phyloP scores from a whole-genome alignment of 169 alveolate species.

The Babesia caballi region DNA sequence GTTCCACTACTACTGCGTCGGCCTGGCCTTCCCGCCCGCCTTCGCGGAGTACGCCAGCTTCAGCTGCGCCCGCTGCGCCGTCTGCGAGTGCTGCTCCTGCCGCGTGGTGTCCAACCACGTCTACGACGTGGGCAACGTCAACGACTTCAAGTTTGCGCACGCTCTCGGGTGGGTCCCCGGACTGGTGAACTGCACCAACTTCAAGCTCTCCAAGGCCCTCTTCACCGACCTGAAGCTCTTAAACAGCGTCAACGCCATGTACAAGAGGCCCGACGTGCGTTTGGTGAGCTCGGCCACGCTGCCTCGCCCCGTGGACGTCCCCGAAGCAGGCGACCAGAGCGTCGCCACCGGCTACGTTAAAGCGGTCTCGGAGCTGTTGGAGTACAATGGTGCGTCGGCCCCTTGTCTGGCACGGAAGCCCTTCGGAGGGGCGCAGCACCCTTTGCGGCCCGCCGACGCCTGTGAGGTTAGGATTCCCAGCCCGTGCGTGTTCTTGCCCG shows the following conservation, averaged over 20 bases:
- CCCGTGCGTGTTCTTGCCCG: background rate
- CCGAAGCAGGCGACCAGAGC: too few species aligned
- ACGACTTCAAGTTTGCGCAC: conserved; percentile 30
- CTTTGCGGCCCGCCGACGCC: too few species aligned
- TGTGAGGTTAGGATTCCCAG: background rate
- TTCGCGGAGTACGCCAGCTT: conserved; percentile 6
- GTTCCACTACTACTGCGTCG: conserved; percentile 54
- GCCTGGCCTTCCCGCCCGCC: conserved; percentile 28
- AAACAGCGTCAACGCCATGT: too few species aligned
- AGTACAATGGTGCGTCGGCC: too few species aligned
- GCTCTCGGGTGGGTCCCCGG: conserved; percentile 36
- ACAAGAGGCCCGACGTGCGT: too few species aligned
- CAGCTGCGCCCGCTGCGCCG: conserved; percentile 38
- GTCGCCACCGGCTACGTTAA: too few species aligned
- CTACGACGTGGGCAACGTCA: conserved; percentile 30
- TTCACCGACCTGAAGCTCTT: background rate
- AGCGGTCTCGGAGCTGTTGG: too few species aligned
- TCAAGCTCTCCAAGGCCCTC: background rate
- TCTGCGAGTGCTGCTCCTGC: conserved; percentile 21
- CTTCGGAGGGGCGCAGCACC: too few species aligned
- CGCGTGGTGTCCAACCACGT: conserved; percentile 29
- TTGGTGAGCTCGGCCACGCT: too few species aligned
- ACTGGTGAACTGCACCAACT: background rate
- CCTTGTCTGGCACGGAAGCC: too few species aligned
- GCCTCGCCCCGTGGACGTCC: too few species aligned